Conservation (phyloP, 225 moss, liverwort and hornwort species). For the Neckera pumila region DNA sequence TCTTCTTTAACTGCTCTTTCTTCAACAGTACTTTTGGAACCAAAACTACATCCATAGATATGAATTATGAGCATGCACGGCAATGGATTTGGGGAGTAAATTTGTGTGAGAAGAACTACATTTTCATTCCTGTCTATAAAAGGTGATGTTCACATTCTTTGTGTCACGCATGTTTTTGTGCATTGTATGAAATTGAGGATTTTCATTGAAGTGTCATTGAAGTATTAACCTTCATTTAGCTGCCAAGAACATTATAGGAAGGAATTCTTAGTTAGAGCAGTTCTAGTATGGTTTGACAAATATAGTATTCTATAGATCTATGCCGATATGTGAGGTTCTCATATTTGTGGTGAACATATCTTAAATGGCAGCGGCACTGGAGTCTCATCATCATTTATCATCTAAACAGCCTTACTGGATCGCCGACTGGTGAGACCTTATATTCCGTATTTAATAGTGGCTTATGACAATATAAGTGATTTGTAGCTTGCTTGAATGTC, state of each 20-base stretch:
- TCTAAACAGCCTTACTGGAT: not conserved
- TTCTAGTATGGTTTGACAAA: not conserved
- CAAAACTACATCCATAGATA: not conserved
- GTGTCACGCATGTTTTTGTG: not conserved
- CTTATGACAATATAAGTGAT: not conserved
- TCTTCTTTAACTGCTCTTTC: not conserved
- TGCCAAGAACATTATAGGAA: rapidly evolving
- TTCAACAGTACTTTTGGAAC: not conserved
- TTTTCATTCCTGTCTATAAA: not conserved
- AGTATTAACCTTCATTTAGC: not conserved
- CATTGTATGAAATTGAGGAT: not conserved
- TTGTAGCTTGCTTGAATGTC: not conserved
- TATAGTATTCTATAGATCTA: not conserved
- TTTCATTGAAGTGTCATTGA: not conserved
- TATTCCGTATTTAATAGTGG: not conserved
- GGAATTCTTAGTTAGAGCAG: too few relatives aligned
- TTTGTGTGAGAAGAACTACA: constrained; percentile 16
- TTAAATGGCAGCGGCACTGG: not conserved
- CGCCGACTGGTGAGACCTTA: not conserved
- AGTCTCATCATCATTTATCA: not conserved
- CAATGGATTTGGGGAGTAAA: constrained; percentile 1
- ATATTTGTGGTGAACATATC: not conserved
- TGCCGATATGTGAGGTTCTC: not conserved
- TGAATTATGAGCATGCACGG: not conserved
- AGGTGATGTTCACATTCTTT: not conserved